These are phyloP conservation scores for Furcasterigmium sp. DNA, from an alignment of 2,329 filamentous ascomycete genomes.

Conservation along the genomic window DNA sequence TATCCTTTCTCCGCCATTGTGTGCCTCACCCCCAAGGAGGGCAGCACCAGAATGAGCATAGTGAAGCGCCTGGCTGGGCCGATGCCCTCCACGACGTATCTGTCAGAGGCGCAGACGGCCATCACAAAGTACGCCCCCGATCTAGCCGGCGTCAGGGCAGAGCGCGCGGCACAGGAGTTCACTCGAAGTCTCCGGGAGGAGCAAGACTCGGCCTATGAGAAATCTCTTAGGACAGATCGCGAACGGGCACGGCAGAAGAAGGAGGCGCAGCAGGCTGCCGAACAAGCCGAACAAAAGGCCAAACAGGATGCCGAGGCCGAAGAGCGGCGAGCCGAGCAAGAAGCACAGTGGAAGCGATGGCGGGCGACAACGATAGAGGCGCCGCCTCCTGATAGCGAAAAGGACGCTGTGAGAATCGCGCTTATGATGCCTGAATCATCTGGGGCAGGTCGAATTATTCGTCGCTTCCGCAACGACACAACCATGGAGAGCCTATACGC, in stretches of 20 bases:
- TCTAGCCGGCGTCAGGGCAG: constrained; percentile 67
- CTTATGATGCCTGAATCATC: constrained; percentile 55
- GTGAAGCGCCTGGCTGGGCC: constrained; percentile 73
- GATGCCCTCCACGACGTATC: constrained; percentile 63
- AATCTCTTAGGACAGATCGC: constrained; percentile 80
- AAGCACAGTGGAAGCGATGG: constrained; percentile 75
- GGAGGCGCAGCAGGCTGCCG: constrained; percentile 70
- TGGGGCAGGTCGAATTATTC: constrained; percentile 68
- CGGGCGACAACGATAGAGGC: constrained; percentile 59
- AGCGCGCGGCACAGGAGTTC: constrained; percentile 74
- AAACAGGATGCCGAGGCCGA: constrained; percentile 59
- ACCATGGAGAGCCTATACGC: constrained; percentile 87
- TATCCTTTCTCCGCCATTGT: constrained; percentile 87
- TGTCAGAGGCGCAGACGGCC: constrained; percentile 68
- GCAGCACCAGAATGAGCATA: constrained; percentile 84
- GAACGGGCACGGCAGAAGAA: constrained; percentile 73
- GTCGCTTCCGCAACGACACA: constrained; percentile 65
- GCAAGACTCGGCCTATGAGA: constrained; percentile 91
- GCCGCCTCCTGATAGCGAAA: constrained; percentile 60
- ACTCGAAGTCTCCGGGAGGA: constrained; percentile 77
- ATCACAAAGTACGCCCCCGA: constrained; percentile 74
- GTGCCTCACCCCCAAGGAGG: constrained; percentile 80
- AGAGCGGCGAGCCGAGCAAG: constrained; percentile 34
- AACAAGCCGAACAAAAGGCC: constrained; percentile 59
- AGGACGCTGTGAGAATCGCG: constrained; percentile 67